A percentile compares a stretch with the other conserved stretches of the same genome.
These are phyloP conservation scores for Fragaria iinumae DNA, from an alignment of 306 rosid genomes.

Conservation along the genomic window DNA sequence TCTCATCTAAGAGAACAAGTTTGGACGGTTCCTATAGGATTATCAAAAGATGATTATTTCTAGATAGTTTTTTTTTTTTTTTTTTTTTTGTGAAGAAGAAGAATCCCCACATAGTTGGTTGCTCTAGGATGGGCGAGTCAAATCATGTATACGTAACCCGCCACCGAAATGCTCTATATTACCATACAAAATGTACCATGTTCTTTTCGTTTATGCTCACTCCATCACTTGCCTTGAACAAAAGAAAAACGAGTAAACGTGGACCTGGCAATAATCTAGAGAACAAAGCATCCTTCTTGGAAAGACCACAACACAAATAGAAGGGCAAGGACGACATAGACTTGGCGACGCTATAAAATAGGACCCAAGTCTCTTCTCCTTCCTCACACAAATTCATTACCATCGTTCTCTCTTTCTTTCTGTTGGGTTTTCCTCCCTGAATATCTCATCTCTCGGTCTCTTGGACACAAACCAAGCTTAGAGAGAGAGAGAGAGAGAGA, in stretches of 20 bases:
- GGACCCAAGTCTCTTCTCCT: neutral
- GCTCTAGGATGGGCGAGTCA: neutral
- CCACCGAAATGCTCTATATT: neutral
- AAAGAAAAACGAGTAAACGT: conserved; percentile 2
- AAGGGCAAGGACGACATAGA: too few relatives aligned
- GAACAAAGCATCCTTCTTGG: neutral
- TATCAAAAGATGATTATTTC: neutral
- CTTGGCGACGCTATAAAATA: neutral
- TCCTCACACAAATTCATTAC: neutral
- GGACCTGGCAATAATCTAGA: neutral
- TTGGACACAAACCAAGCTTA: neutral
- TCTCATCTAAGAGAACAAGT: too few relatives aligned
- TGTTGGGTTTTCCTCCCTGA: neutral
- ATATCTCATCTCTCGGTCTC: neutral
- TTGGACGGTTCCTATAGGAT: neutral
- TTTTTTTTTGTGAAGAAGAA: too few relatives aligned
- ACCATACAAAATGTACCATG: neutral
- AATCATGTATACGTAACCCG: neutral
- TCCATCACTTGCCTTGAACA: neutral
- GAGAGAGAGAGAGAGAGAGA: conserved; percentile 13
- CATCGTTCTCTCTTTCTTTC: neutral
- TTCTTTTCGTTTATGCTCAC: neutral
- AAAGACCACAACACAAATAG: neutral
- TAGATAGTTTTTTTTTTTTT: neutral
- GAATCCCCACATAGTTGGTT: neutral